Percentiles rank a stretch among this genome's conserved stretches.
phyloP scores from a whole-genome alignment of 208 protist species.

The Trypanosoma caninum region DNA sequence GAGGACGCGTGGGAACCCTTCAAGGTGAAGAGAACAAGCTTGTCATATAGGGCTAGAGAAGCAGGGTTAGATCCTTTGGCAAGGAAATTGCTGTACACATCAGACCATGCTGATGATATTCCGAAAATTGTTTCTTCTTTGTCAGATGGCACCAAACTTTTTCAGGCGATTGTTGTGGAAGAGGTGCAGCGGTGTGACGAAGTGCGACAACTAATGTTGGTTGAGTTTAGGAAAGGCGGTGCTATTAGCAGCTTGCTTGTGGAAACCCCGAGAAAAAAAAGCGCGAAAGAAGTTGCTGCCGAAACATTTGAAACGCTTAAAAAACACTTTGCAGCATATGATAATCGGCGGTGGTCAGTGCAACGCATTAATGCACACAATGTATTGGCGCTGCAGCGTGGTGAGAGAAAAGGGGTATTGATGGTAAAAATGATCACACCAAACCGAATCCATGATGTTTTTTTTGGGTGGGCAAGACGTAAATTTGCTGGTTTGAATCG shows the following conservation, averaged over 20 bases:
- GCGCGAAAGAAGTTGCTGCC: constrained; percentile 52
- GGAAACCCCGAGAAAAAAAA: constrained; percentile 52
- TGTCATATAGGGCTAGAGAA: constrained; percentile 69
- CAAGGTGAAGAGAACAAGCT: constrained; percentile 68
- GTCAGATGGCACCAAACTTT: constrained; percentile 46
- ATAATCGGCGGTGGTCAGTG: constrained; percentile 43
- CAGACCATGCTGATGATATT: constrained; percentile 31
- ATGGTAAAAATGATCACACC: constrained; percentile 44
- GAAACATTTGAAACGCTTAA: constrained; percentile 45
- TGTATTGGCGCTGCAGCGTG: constrained; percentile 68
- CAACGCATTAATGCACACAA: constrained; percentile 42
- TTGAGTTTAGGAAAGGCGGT: constrained; percentile 33
- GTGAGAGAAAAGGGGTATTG: constrained; percentile 64
- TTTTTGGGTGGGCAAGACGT: constrained; percentile 26
- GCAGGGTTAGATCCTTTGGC: constrained; percentile 65
- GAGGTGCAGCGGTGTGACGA: constrained; percentile 59
- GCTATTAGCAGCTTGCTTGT: constrained; percentile 38
- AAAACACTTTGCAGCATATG: constrained; percentile 66
- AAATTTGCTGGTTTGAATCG: constrained; percentile 27
- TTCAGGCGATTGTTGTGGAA: constrained; percentile 62
- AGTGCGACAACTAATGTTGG: constrained; percentile 37
- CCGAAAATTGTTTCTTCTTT: constrained; percentile 21
- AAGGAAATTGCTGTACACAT: constrained; percentile 33
- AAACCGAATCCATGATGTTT: constrained; percentile 28
- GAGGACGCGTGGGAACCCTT: constrained; percentile 85